Conservation (phyloP, 495 filamentous ascomycete genomes). For the Jackrogersella minutella region DNA sequence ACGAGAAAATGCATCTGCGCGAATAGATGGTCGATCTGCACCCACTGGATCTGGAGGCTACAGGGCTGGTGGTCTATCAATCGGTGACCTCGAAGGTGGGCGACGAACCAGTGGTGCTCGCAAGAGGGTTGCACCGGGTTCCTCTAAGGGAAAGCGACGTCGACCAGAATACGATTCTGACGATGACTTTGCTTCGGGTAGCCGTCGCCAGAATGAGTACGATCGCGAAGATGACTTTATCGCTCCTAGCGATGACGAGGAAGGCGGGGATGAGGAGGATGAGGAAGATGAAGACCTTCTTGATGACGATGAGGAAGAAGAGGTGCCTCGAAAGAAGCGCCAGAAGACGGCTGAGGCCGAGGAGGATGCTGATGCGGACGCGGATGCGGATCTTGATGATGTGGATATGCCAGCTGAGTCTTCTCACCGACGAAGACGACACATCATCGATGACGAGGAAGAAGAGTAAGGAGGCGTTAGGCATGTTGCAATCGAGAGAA, state of each 20-base stretch:
- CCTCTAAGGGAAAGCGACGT: slow-evolving; percentile 53
- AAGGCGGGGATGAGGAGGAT: slow-evolving; percentile 65
- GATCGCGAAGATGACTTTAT: slow-evolving; percentile 82
- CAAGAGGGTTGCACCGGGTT: slow-evolving; percentile 55
- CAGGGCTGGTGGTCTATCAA: slow-evolving; percentile 67
- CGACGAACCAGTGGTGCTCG: slow-evolving; percentile 47
- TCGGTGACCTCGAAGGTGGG: slow-evolving; percentile 76
- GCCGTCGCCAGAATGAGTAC: slow-evolving; percentile 79
- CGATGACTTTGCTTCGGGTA: slow-evolving; percentile 68
- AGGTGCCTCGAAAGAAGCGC: slow-evolving; percentile 56
- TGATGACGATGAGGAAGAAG: slow-evolving; percentile 59
- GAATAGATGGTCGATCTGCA: slow-evolving; percentile 63
- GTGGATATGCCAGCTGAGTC: slow-evolving; percentile 51
- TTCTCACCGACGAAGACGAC: slow-evolving; percentile 48
- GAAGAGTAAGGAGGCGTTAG: slow-evolving; percentile 39
- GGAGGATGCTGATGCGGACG: slow-evolving; percentile 51
- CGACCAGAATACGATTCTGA: slow-evolving; percentile 68
- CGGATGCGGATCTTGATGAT: slow-evolving; percentile 55
- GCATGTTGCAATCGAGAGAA: neutral
- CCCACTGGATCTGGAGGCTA: slow-evolving; percentile 54
- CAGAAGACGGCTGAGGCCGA: slow-evolving; percentile 59
- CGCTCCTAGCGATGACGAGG: slow-evolving; percentile 77
- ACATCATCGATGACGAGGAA: slow-evolving; percentile 60
- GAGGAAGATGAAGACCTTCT: slow-evolving; percentile 63
- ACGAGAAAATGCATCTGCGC: slow-evolving; percentile 71